Evolutionary conservation across 371 early-diverging fungal genomes (phyloP), one percentile per base, ranked within the genome.

Genomic region (Homolaphlyctis polyrhiza): DNA sequence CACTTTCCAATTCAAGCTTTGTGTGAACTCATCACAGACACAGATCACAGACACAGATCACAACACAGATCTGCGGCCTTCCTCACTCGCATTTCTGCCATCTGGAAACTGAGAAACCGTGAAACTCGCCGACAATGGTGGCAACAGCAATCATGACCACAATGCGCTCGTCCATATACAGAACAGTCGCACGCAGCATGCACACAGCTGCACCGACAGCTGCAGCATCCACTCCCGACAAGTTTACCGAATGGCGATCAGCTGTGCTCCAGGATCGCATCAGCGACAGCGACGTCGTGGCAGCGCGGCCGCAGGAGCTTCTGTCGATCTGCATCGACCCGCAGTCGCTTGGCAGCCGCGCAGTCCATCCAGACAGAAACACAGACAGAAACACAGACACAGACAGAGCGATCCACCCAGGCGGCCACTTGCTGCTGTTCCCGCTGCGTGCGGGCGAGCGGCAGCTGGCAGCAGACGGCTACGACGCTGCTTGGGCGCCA

Each of bases 401-500:
- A 2, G 85, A 80, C 4, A 70, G 86, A 0, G 66, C 73, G 0
- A 59, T 93, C 1, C 90, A 87, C 1, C 88, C 87, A n/a, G 87
- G 83, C 14, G 90, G 83, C 66, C 93, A 94, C 66, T 78, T 91
- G 54, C 80, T 80, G 1, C 89, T 89, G 66, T 94, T 93, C 65
- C 91, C 91, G 23, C 86, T 87, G 8, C 79, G 84, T 35, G 74
- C 79, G n/a, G 76, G 75, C 23, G 91, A 91, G 63, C 47, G 47
- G 3, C 76, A 87, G 39, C 79, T 94, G 5, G 86, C 91, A 8
- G 54, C 71, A 2, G 94, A 94, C 67, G 95, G 95, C 0, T 92
- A 91, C 68, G 87, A 88, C 61, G 74, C 80, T 33, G 81, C 78
- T 8, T 87, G 87, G 61, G 77, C 85, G 1, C 94, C 94, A 0